phyloP scores from a whole-genome alignment of 2,329 filamentous ascomycete species.

The Penicillium sp. region DNA sequence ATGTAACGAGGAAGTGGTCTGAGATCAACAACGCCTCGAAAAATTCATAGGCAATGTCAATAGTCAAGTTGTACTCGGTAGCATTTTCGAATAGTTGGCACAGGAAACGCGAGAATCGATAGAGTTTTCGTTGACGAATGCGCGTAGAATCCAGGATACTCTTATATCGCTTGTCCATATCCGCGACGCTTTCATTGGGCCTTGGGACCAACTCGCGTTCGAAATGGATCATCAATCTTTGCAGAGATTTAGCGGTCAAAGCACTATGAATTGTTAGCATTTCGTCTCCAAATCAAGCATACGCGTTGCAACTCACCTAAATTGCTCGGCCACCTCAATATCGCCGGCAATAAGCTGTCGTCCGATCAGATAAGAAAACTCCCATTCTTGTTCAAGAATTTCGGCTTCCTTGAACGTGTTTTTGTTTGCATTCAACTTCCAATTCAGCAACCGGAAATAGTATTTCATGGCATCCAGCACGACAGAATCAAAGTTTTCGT shows the following conservation, averaged over 20 bases:
- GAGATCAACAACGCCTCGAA: conserved; percentile 77
- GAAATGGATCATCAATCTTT: conserved; percentile 83
- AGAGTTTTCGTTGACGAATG: conserved; percentile 91
- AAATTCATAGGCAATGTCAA: conserved; percentile 69
- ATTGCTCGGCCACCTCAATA: conserved; percentile 96
- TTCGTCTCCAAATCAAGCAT: background rate
- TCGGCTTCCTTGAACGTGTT: conserved; percentile 99
- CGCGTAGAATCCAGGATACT: conserved; percentile 92
- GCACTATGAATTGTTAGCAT: conserved; percentile 51
- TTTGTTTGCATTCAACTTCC: conserved; percentile 95
- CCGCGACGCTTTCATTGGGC: conserved; percentile 75
- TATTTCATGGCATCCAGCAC: conserved; percentile 92
- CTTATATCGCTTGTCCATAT: conserved; percentile 98
- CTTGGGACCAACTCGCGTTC: conserved; percentile 84
- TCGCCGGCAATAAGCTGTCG: conserved; percentile 89
- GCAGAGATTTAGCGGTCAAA: conserved; percentile 87
- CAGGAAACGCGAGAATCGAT: conserved; percentile 87
- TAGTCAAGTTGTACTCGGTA: conserved; percentile 83
- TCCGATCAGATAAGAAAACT: conserved; percentile 91
- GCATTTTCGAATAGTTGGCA: conserved; percentile 95
- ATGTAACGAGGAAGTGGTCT: conserved; percentile 84
- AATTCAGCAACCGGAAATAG: conserved; percentile 98
- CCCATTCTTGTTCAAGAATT: conserved; percentile 96
- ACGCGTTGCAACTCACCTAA: conserved; percentile 60
- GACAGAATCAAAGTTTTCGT: conserved; percentile 90